Base-by-base conservation (phyloP, 257 asterid species). In the Lithospermum erythrorhizon region DNA sequence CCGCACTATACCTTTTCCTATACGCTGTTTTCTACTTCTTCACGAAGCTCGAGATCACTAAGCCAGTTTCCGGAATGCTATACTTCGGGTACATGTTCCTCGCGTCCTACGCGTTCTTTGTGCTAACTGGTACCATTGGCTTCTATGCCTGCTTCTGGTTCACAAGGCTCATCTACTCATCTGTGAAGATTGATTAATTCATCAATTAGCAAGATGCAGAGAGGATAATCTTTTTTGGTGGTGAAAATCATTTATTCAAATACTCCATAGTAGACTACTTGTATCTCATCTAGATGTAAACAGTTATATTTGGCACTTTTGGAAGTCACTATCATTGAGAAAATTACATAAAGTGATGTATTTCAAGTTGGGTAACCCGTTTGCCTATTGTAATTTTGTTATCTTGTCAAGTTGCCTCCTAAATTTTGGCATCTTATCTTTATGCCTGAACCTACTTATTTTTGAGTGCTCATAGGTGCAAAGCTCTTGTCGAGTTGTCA, bases 61-160 rank as follows among this genome's bases (percentile, higher is more conserved):
- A 87, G 79, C 86, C 84, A 8, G 75, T 87, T 21, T 87, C 93
- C 0, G 95, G 89, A n/a, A 75, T 83, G 6, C 64, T 87, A 59
- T 87, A 87, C 69, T 87, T 86, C 3, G 95, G 95, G 53, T 87
- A 87, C 76, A 87, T 87, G 95, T 63, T 82, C 64, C 78, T 83
- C 3, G 90, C 95, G 19, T 86, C 90, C 0, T 83, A 83, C 24
- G 86, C 88, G 2, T 86, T 86, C 25, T 86, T 87, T 13, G 93
- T 82, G 24, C 75, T 86, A 8, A 86, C 95, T 0, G 95, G 95
- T 41, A 79, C 87, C 64, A 83, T 86, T 3, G 95, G 95, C 17
- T 87, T 87, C 70, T 82, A 80, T 3, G 87, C 93, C 0, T 87
- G 95, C 81, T 82, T 83, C 76, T 70, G 83, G 86, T 83, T 87